Conservation (phyloP, 192 early-diverging fungal species). For the Spizellomyces sp. region DNA sequence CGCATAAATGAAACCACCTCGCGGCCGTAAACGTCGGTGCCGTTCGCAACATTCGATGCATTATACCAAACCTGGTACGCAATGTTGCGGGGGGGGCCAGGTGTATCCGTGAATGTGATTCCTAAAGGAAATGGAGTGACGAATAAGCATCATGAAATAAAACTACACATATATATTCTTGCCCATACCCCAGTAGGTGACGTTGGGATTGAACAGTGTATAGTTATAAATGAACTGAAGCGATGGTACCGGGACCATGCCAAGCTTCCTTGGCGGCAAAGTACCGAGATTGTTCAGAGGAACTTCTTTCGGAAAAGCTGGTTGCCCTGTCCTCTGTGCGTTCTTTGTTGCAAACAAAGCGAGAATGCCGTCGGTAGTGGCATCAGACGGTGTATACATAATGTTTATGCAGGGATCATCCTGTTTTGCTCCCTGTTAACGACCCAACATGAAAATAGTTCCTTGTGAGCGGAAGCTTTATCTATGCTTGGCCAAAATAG, state of each 20-base stretch:
- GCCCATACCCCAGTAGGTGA: conserved; percentile 58
- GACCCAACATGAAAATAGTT: background rate
- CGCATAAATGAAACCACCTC: conserved; percentile 61
- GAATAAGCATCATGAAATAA: background rate
- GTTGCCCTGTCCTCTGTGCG: conserved; percentile 37
- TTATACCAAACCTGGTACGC: conserved; percentile 82
- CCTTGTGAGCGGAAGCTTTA: background rate
- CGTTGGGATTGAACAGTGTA: conserved; percentile 65
- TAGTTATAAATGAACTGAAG: conserved; percentile 71
- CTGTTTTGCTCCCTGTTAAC: conserved; percentile 41
- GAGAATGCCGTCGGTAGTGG: conserved; percentile 33
- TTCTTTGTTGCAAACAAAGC: conserved; percentile 46
- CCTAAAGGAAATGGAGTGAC: background rate
- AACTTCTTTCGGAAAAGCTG: conserved; percentile 33
- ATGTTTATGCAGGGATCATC: conserved; percentile 60
- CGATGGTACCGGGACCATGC: conserved; percentile 58
- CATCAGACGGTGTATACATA: conserved; percentile 57
- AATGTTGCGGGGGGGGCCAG: conserved; percentile 52
- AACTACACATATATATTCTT: background rate
- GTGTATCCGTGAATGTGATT: conserved; percentile 36
- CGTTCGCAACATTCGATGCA: conserved; percentile 57
- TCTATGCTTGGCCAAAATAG: background rate
- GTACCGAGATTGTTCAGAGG: conserved; percentile 23
- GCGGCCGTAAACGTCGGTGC: conserved; percentile 64
- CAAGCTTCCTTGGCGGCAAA: conserved; percentile 36